These are phyloP conservation scores for Diaporthe sp. DNA, from an alignment of 2,329 filamentous ascomycete species.

Conservation along the genomic window DNA sequence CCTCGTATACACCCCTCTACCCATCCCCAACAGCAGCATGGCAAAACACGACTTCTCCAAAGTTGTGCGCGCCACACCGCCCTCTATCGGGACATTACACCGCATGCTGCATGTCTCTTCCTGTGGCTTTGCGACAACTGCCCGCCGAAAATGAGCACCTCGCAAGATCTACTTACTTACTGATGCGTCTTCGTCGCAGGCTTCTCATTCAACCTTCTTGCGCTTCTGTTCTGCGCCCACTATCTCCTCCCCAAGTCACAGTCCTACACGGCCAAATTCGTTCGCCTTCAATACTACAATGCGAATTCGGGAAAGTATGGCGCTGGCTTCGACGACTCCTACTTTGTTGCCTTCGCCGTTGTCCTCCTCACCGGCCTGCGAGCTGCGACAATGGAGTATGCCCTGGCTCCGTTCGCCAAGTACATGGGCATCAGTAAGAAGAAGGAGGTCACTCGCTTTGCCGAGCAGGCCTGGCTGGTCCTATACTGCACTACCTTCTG, in stretches of 20 bases:
- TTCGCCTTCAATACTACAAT: slow-evolving; percentile 88
- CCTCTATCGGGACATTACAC: slow-evolving; percentile 27
- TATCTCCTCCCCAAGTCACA: slow-evolving; percentile 85
- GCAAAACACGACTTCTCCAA: slow-evolving; percentile 14
- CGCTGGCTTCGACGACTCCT: slow-evolving; percentile 83
- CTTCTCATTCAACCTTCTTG: slow-evolving; percentile 87
- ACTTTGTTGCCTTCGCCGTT: slow-evolving; percentile 83
- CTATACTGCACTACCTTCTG: slow-evolving; percentile 88
- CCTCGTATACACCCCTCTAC: neutral
- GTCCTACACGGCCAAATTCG: slow-evolving; percentile 87
- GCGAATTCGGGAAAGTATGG: slow-evolving; percentile 77
- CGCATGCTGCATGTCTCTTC: slow-evolving; percentile 31
- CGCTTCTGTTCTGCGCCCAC: slow-evolving; percentile 86
- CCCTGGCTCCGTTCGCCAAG: slow-evolving; percentile 83
- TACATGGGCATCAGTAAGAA: slow-evolving; percentile 79
- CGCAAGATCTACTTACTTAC: neutral
- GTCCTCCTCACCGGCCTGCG: slow-evolving; percentile 90
- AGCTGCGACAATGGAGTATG: slow-evolving; percentile 87
- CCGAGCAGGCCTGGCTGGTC: slow-evolving; percentile 93
- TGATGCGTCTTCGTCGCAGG: slow-evolving; percentile 62
- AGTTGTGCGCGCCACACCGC: slow-evolving; percentile 15
- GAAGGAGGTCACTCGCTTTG: slow-evolving; percentile 86
- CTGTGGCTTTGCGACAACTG: neutral
- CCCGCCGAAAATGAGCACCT: neutral
- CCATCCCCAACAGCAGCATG: slow-evolving; percentile 7